Evolutionary conservation across 176 grass and related monocot species (phyloP).

Genomic region (Lolium rigidum): DNA sequence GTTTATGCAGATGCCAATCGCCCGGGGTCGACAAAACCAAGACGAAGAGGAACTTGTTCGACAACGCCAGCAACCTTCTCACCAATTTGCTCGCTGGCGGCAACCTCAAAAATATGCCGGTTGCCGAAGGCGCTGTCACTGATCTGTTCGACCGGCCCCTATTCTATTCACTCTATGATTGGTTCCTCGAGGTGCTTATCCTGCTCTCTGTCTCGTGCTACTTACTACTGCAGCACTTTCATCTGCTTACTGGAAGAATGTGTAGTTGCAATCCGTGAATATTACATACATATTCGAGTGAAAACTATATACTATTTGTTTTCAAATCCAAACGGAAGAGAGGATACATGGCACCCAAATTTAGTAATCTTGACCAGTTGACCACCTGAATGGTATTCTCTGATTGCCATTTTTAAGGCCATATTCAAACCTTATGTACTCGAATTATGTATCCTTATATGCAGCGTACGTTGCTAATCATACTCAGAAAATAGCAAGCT

Average conservation of each 20-base stretch:
- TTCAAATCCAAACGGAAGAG: not conserved
- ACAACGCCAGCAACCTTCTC: conserved; percentile 92
- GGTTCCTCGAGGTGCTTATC: conserved; percentile 76
- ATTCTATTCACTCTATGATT: conserved; percentile 96
- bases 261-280: not conserved
- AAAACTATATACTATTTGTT: not conserved
- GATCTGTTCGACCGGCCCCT: conserved; percentile 91
- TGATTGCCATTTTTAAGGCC: not conserved
- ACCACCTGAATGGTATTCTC: not conserved
- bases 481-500: not conserved
- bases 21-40: conserved; percentile 76
- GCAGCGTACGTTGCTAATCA: not conserved
- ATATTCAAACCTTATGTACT: not conserved
- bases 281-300: not conserved
- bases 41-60: conserved; percentile 68
- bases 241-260: not conserved
- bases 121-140: conserved; percentile 83
- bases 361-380: not conserved
- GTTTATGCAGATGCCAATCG: conserved; percentile 72
- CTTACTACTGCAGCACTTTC: not conserved
- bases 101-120: conserved; percentile 71
- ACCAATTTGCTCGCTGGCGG: conserved; percentile 84
- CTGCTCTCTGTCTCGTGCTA: not conserved
- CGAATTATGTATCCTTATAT: not conserved
- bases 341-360: not conserved